Evolutionary conservation across 179 eudicot species (phyloP), one percentile per base, ranked within the genome.

Genomic region (Spinacia oleracea): DNA sequence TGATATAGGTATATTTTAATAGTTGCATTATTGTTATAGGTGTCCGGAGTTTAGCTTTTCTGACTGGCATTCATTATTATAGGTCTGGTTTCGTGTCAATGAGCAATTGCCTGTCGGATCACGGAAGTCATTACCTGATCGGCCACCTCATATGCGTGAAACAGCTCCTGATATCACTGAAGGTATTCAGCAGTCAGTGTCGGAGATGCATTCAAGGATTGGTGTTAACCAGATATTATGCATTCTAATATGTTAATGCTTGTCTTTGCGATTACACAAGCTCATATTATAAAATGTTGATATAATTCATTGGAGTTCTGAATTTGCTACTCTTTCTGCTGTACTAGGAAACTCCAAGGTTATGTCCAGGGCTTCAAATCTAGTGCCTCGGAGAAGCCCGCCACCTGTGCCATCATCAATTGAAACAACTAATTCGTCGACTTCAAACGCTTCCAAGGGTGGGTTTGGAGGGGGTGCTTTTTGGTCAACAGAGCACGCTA

Each of bases 61-160:
- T 82, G 48, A 80, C 34, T n/a, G 67, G 10, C 21, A 29, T 51
- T 79, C 75, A 50, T 75, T 70, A 81, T 88, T 78, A 81, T 89
- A 96, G 99, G 92, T 96, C 20, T 96, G 99, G 99, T 94, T 96
- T 86, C 98, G 94, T 81, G 98, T 92, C 79, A 96, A 94, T 83
- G 89, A 86, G 79, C 90, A 90, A 32, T 85, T 96, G 70, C 98
- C 99, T 42, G 89, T 80, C 45, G 97, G 84, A 35, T 72, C 83
- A 48, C 98, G 92, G 83, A 92, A 91, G 88, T 87, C 97, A n/a
- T 86, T 94, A 76, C 99, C 99, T 80, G 97, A 94, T 75, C 87
- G 87, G 78, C 93, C 95, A 40, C 97, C 94, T 4, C 97, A 92
- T 74, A 84, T 91, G 93, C 81, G 72, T 63, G 92, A 87, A 73